These are phyloP conservation scores for Ogataea allantospora DNA, from an alignment of 805 yeast species.

Conservation along the genomic window DNA sequence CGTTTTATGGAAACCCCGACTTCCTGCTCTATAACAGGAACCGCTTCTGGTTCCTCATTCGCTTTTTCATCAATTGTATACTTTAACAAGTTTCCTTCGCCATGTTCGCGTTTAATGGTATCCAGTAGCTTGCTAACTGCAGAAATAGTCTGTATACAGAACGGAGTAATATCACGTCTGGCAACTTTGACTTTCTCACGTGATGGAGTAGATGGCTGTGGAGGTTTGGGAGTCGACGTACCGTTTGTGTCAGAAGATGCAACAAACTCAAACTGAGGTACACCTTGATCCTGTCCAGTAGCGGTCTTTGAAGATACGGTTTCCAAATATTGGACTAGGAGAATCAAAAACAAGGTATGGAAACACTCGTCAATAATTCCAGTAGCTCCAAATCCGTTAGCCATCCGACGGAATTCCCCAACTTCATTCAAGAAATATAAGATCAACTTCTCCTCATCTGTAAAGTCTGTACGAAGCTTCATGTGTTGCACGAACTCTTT, in stretches of 20 bases:
- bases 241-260: too few relatives aligned
- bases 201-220: slow-evolving; percentile 23
- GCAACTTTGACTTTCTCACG: slow-evolving; percentile 44
- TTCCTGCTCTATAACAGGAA: neutral
- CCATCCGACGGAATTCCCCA: slow-evolving; percentile 63
- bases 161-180: slow-evolving; percentile 45
- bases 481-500: slow-evolving; percentile 32
- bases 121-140: slow-evolving; percentile 23
- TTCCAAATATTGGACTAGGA: slow-evolving; percentile 35
- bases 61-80: slow-evolving; percentile 18
- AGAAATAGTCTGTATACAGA: slow-evolving; percentile 28
- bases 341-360: slow-evolving; percentile 55
- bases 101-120: slow-evolving; percentile 21
- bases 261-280: slow-evolving; percentile 14
- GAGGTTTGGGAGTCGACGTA: slow-evolving; percentile 6
- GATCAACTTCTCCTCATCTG: slow-evolving; percentile 38
- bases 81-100: slow-evolving; percentile 24
- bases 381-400: slow-evolving; percentile 81
- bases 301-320: neutral
- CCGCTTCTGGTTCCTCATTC: neutral
- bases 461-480: slow-evolving; percentile 30
- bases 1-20: neutral
- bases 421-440: slow-evolving; percentile 49
- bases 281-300: too few relatives aligned
- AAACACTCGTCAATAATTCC: slow-evolving; percentile 71